These are phyloP conservation scores for Hortiboletus campestris DNA, from an alignment of 768 basidiomycete species.

Conservation along the genomic window DNA sequence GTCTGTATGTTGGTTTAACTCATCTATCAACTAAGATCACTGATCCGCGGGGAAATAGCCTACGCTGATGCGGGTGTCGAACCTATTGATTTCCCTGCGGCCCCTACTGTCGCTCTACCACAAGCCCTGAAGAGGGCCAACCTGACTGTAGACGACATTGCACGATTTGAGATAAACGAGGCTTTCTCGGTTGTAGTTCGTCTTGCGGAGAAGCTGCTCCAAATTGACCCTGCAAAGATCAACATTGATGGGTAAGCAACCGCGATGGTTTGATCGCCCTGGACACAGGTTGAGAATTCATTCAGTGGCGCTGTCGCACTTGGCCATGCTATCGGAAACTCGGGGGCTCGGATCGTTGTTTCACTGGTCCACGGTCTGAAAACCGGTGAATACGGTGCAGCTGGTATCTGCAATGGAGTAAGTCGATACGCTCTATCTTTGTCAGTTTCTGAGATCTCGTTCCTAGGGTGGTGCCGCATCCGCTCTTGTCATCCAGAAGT, in stretches of 20 bases:
- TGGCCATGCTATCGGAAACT: constrained; percentile 95
- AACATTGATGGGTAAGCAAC: constrained; percentile 78
- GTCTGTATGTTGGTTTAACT: constrained; percentile 61
- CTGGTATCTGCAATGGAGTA: constrained; percentile 96
- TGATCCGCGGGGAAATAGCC: constrained; percentile 45
- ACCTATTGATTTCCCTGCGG: constrained; percentile 95
- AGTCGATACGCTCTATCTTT: constrained; percentile 33
- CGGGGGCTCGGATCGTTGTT: constrained; percentile 91
- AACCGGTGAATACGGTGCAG: constrained; percentile 90
- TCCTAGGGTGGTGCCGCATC: constrained; percentile 87
- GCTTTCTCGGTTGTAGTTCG: constrained; percentile 95
- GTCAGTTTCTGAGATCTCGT: constrained; percentile 16
- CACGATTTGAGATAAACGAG: constrained; percentile 95
- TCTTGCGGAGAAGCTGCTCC: constrained; percentile 85
- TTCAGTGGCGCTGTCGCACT: constrained; percentile 92
- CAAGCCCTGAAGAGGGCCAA: constrained; percentile 85
- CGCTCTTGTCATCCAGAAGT: constrained; percentile 83
- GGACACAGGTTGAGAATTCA: constrained; percentile 9
- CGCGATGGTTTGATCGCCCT: not conserved
- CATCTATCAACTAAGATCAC: not conserved
- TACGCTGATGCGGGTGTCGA: constrained; percentile 97
- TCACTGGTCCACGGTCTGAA: constrained; percentile 90
- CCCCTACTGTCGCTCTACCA: constrained; percentile 90
- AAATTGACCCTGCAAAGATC: constrained; percentile 82
- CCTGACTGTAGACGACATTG: constrained; percentile 77